Evolutionary conservation across 176 grass and related monocot species (phyloP).

Genomic region (Carex scoparia): DNA sequence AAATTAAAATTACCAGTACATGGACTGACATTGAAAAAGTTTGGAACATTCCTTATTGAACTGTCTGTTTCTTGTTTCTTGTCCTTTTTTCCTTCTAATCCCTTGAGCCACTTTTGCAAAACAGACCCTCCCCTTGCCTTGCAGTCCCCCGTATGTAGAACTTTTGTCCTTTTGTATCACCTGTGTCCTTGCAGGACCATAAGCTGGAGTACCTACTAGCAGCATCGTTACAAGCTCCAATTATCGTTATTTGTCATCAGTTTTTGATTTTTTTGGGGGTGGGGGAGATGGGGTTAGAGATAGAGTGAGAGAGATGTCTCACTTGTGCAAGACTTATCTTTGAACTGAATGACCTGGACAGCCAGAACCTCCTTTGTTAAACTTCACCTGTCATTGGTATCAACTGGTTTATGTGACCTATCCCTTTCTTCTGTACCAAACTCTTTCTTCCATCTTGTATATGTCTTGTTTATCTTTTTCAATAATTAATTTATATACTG

Average conservation of each 20-base stretch:
- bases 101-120: background rate
- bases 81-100: background rate
- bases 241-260: too few relatives aligned
- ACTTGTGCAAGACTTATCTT: background rate
- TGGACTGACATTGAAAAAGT: background rate
- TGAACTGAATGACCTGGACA: background rate
- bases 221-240: background rate
- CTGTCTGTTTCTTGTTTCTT: too few relatives aligned
- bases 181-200: background rate
- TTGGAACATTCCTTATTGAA: background rate
- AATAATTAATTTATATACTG: background rate
- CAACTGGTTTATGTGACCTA: background rate
- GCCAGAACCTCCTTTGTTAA: background rate
- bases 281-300: background rate
- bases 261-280: background rate
- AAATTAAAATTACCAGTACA: background rate
- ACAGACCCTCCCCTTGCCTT: background rate
- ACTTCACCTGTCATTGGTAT: background rate
- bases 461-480: background rate
- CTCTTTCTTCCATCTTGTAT: background rate
- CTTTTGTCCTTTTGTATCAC: background rate
- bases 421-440: background rate
- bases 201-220: background rate
- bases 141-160: background rate
- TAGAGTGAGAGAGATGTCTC: background rate